Percentiles rank a stretch among this genome's conserved stretches.
Evolutionary conservation across 177 flowering plant genomes (phyloP).

Genomic region (Vitis hybrid): DNA sequence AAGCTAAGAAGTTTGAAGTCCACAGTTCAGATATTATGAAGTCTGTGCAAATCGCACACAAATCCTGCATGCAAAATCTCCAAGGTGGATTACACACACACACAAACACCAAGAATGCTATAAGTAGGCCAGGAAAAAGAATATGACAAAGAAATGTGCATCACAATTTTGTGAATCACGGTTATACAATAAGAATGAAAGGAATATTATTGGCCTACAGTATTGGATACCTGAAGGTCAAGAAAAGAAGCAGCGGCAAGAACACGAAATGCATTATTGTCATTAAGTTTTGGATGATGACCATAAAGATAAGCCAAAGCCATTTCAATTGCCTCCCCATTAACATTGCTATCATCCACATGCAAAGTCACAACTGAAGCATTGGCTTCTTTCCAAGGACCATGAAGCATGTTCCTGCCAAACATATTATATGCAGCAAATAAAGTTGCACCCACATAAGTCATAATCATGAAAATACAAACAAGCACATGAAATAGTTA

Average conservation of each 20-base stretch:
- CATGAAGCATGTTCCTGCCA: slow-evolving; percentile 96
- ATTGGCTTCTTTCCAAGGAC: slow-evolving; percentile 94
- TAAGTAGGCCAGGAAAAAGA: neutral
- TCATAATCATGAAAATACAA: neutral
- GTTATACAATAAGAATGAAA: neutral
- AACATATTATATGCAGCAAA: slow-evolving; percentile 2
- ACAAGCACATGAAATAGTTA: neutral
- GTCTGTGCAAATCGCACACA: slow-evolving; percentile 94
- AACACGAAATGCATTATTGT: slow-evolving; percentile 90
- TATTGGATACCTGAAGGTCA: slow-evolving; percentile 79
- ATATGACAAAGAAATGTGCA: neutral
- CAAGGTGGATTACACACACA: slow-evolving; percentile 5
- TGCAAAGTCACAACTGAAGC: slow-evolving; percentile 73
- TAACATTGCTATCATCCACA: slow-evolving; percentile 88
- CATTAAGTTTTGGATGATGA: slow-evolving; percentile 88
- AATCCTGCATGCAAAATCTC: slow-evolving; percentile 59
- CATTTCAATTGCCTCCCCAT: slow-evolving; percentile 75
- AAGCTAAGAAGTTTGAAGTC: slow-evolving; percentile 91
- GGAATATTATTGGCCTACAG: neutral
- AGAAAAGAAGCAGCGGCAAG: slow-evolving; percentile 98
- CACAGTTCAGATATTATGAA: slow-evolving; percentile 91
- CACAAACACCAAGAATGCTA: neutral
- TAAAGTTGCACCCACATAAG: neutral
- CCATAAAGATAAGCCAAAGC: slow-evolving; percentile 95
- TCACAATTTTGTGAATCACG: neutral